Evolutionary conservation across 2,329 filamentous ascomycete genomes (phyloP), one percentile per base, ranked within the genome.

Genomic region (Parascedosporium putredinis): DNA sequence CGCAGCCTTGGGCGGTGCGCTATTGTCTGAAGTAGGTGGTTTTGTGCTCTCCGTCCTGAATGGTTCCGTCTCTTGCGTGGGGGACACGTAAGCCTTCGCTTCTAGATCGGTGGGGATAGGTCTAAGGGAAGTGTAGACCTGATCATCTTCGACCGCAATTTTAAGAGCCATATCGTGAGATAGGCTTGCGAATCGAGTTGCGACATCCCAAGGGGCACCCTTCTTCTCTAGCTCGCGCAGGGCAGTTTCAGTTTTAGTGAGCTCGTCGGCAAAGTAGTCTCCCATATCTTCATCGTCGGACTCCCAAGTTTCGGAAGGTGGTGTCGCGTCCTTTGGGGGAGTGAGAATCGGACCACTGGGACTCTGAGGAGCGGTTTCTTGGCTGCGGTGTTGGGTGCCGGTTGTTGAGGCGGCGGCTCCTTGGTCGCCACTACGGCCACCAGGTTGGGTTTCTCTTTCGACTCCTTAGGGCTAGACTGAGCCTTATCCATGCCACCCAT

Each of bases 211-310:
- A 42, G 69, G 59, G 52, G 73, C 51, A 53, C 60, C 53, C 51
- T 70, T 56, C 52, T 66, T 57, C 51, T 67, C 57, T 5, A 79
- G 59, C 46, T 70, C 72, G 51, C 67, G 67, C 25, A 81, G 56
- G 49, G 76, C 69, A 1, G 63, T 63, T 52, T 79, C 71, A 2
- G 71, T 68, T 57, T 78, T 74, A 38, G 66, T 60, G 33, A 80
- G 78, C 55, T 78, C 67, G 49, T 66, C 65, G 48, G 73, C 68
- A 49, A 81, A 78, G 52, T 75, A 75, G 47, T 77, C 74, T 16
- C 71, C 75, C 65, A 80, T 74, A 42, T 77, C 73, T 45, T 79
- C 77, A 51, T 81, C 77, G 40, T 79, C 76, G 0, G 75, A 78
- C 43, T 74, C 73, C 49, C 49, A 29, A 31, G 47, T 40, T n/a